Conservation (phyloP, 768 basidiomycete genomes). For the Epithele typhae region DNA sequence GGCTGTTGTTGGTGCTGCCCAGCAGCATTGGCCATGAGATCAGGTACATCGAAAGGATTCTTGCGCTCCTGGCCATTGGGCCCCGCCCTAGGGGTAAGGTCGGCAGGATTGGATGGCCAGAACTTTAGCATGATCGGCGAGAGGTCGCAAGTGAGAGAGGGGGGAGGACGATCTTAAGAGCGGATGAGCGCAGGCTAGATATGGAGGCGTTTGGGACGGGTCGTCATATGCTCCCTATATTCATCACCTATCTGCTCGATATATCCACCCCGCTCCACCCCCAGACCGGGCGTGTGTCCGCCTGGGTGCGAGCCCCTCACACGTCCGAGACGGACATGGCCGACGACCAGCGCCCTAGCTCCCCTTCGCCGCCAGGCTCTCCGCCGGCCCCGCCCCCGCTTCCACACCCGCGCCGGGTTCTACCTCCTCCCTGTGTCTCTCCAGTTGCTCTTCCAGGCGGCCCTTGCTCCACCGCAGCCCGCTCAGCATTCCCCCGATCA, state of each 20-base stretch:
- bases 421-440: constrained; percentile 16
- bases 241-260: too few relatives aligned
- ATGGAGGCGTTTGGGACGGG: neutral
- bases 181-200: neutral
- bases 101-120: constrained; percentile 47
- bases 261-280: too few relatives aligned
- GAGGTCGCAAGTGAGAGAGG: neutral
- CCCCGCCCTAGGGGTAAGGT: constrained; percentile 50
- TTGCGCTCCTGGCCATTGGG: constrained; percentile 38
- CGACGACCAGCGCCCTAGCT: neutral
- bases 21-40: constrained; percentile 28
- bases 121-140: constrained; percentile 54
- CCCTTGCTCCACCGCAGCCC: constrained; percentile 27
- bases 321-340: too few relatives aligned
- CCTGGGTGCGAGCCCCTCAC: too few relatives aligned
- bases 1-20: constrained; percentile 19
- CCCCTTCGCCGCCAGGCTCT: constrained; percentile 1
- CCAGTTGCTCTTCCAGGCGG: constrained; percentile 22
- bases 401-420: constrained; percentile 20
- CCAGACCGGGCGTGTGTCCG: too few relatives aligned
- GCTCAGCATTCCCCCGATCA: constrained; percentile 52
- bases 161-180: neutral
- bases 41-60: constrained; percentile 60
- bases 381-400: constrained; percentile 10
- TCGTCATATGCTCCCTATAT: too few relatives aligned